Percentiles rank a stretch among this genome's conserved stretches.
phyloP scores from a whole-genome alignment of 148 eudicot genomes.

The Chenopodium suecicum region DNA sequence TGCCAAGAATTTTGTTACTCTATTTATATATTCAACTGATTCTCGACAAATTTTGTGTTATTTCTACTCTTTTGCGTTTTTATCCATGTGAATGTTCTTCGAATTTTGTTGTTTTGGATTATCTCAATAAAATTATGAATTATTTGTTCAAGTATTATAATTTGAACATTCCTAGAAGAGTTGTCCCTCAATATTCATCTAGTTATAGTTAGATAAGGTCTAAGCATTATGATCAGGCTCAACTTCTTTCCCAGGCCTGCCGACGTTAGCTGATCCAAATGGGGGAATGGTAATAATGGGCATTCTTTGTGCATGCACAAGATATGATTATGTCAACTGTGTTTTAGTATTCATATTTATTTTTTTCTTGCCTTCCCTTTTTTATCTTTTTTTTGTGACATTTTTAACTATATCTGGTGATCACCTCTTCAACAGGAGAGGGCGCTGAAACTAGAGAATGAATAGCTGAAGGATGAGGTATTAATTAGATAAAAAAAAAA shows the following conservation, averaged over 20 bases:
- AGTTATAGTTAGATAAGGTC: too few relatives aligned
- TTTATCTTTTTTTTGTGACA: too few relatives aligned
- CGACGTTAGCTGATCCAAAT: background rate
- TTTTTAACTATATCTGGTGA: too few relatives aligned
- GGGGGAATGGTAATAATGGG: background rate
- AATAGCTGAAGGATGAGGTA: slow-evolving; percentile 29
- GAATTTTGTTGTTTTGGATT: too few relatives aligned
- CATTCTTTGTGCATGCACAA: background rate
- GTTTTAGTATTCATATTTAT: background rate
- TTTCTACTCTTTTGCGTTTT: too few relatives aligned
- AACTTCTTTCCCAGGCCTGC: background rate
- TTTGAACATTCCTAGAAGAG: background rate
- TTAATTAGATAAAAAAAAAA: background rate
- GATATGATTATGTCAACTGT: background rate
- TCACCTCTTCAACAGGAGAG: slow-evolving; percentile 21
- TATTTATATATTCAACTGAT: too few relatives aligned
- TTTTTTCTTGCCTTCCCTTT: background rate
- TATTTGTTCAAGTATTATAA: too few relatives aligned
- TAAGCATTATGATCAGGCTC: too few relatives aligned
- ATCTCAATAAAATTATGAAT: too few relatives aligned
- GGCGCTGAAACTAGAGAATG: slow-evolving; percentile 26
- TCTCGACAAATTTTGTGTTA: too few relatives aligned
- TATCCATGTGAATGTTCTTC: too few relatives aligned
- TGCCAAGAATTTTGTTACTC: too few relatives aligned
- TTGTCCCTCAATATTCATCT: background rate